Base-by-base conservation (phyloP, 2,329 filamentous ascomycete species). In the Colletotrichum sp. region DNA sequence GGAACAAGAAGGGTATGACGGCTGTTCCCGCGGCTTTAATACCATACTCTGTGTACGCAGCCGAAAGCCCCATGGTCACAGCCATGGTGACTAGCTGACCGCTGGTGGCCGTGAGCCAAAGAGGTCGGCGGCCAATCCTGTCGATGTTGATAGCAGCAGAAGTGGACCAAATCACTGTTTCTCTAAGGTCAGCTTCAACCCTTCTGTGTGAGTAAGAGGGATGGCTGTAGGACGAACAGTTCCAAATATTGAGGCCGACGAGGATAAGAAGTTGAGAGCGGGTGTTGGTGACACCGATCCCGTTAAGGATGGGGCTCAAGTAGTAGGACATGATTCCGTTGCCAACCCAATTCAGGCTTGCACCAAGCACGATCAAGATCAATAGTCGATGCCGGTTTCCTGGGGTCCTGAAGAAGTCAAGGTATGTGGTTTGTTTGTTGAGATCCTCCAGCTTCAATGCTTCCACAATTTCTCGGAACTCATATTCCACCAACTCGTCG, bases 81-180 rank as follows among this genome's bases (percentile, higher is more conserved):
- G 57, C 57, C 26, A 32, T 60, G 16, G 57, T 60, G 26, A 60
- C 26, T 60, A 60, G 16, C 57, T 60, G 26, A 18, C 57, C 26
- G 57, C 57, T 66, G 12, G 44, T 65, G 26, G 57, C 57, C 5
- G 57, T 60, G 7, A 60, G 57, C 72, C 68, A 75, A 10, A 75
- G 72, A 24, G 62, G 26, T 36, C 68, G 28, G 24, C 72, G 68
- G 13, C 72, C 72, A 30, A 28, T 62, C 18, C 12, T 60, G 26
- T 75, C 72, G n/a, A 69, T 63, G 28, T 63, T 71, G 24, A 75
- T 63, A 12, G 72, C 72, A 30, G 57, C 26, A 60, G 57, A 60
- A 32, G 57, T 60, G 1, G 57, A 60, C 57, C 13, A 60, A 60
- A 60, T 60, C 26, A 60, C 57, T 60, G 15, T 60, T 32, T 60